Evolutionary conservation across 2,329 filamentous ascomycete genomes (phyloP).

Genomic region (Exophiala oligosperma): DNA sequence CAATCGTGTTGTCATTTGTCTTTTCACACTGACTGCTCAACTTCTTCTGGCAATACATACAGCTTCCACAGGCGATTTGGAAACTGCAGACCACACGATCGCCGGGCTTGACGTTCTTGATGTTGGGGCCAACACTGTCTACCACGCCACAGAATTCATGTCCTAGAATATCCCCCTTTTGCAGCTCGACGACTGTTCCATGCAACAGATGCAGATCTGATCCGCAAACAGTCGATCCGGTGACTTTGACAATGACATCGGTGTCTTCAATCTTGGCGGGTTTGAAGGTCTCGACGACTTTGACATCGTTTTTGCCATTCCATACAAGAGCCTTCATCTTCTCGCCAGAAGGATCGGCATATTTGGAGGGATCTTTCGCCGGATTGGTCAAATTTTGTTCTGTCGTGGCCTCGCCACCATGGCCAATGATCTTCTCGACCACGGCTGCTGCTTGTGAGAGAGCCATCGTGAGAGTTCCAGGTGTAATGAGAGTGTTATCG

Average conservation of each 20-base stretch:
- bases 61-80: constrained; percentile 70
- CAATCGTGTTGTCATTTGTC: constrained; percentile 72
- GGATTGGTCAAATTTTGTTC: constrained; percentile 71
- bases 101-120: constrained; percentile 58
- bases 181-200: constrained; percentile 57
- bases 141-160: constrained; percentile 57
- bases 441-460: constrained; percentile 66
- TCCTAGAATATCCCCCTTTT: constrained; percentile 67
- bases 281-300: constrained; percentile 69
- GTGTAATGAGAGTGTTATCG: no score
- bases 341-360: constrained; percentile 53
- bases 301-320: constrained; percentile 78
- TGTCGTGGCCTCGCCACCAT: constrained; percentile 64
- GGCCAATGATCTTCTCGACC: constrained; percentile 67
- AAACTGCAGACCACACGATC: constrained; percentile 80
- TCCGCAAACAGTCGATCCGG: constrained; percentile 62
- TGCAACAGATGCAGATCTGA: constrained; percentile 57
- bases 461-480: constrained; percentile 47
- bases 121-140: constrained; percentile 55
- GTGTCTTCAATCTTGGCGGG: constrained; percentile 70
- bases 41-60: constrained; percentile 77
- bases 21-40: constrained; percentile 48
- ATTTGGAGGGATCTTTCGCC: constrained; percentile 51
- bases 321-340: constrained; percentile 80
- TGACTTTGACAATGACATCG: constrained; percentile 81